Base-by-base conservation (phyloP, 2,329 filamentous ascomycete species). In the Coleophoma crateriformis region DNA sequence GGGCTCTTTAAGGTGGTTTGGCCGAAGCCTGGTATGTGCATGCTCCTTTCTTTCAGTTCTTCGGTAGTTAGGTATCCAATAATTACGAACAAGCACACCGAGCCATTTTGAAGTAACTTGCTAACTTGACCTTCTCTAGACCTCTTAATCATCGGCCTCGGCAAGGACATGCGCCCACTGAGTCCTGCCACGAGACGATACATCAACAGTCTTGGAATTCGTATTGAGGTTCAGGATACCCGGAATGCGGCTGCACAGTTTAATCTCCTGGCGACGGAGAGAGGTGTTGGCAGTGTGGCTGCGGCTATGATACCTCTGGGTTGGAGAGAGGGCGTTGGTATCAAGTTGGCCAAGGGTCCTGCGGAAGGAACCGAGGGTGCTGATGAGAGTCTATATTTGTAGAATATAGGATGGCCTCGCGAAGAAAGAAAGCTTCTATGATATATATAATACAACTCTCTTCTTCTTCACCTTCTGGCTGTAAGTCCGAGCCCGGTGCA, bases 171-270 rank as follows among this genome's bases (percentile, higher is more conserved):
- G 46, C 72, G 84, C 45, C 90, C 90, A 1, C 69, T 97, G 7
- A 88, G 87, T 49, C 87, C 88, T 1, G 77, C 82, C 58, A 88
- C 89, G 40, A 83, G 86, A 58, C 76, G 76, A 51, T 76, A 83
- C 58, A 82, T 99, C 50, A 86, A 85, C 54, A 78, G 80, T 32
- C 68, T 97, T 39, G 94, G 94, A 0, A 87, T 97, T 58, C 77
- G 89, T 50, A 76, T 97, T 5, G 94, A 99, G 63, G 78, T 96
- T 3, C 79, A 92, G 63, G 94, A 97, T 70, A 97, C 94, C 33
- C 77, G 90, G 55, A 97, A 97, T 69, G 94, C 94, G 8, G 89
- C 92, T 1, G 87, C 91, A 33, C 90, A 96, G 67, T 99, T 94
- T 68, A 99, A 99, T 65, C 67, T 99, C 61, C 72, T 99, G 48